Evolutionary conservation across 371 early-diverging fungal genomes (phyloP).

Genomic region (Mortierella sp.): DNA sequence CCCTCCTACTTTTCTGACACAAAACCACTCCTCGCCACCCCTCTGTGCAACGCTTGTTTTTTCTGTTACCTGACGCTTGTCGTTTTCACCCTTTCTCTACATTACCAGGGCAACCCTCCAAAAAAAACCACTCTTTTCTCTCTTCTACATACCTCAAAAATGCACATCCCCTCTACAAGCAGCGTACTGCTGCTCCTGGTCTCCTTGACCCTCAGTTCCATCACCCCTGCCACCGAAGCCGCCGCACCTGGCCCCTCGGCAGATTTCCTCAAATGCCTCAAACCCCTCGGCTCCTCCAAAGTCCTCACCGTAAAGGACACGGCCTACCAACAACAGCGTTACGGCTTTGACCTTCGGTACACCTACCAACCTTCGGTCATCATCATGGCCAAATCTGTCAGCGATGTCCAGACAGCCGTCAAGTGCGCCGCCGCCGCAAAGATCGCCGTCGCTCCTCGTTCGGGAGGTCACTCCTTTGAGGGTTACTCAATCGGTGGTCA

Average conservation of each 20-base stretch:
- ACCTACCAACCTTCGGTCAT: constrained; percentile 37
- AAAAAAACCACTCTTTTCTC: neutral
- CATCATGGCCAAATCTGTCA: constrained; percentile 22
- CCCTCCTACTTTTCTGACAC: neutral
- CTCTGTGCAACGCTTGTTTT: neutral
- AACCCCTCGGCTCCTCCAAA: constrained; percentile 31
- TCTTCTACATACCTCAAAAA: neutral
- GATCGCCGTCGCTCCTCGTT: constrained; percentile 45
- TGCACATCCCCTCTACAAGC: constrained; percentile 29
- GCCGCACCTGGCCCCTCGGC: constrained; percentile 11
- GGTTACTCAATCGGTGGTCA: constrained; percentile 58
- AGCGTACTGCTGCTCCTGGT: constrained; percentile 32
- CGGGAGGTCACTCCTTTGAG: constrained; percentile 73
- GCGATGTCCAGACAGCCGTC: constrained; percentile 54
- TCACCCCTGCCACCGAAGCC: constrained; percentile 22
- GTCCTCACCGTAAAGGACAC: constrained; percentile 23
- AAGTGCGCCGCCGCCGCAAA: constrained; percentile 50
- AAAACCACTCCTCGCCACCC: neutral
- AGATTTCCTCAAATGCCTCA: constrained; percentile 21
- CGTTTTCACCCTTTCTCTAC: neutral
- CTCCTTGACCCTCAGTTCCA: constrained; percentile 12
- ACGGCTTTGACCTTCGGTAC: constrained; percentile 45
- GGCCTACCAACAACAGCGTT: constrained; percentile 27
- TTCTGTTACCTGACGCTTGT: neutral
- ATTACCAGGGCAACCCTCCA: neutral